A percentile compares a stretch with the other conserved stretches of the same genome.
Conservation (phyloP, 2,329 filamentous ascomycete genomes). For the Cercospora beticola region DNA sequence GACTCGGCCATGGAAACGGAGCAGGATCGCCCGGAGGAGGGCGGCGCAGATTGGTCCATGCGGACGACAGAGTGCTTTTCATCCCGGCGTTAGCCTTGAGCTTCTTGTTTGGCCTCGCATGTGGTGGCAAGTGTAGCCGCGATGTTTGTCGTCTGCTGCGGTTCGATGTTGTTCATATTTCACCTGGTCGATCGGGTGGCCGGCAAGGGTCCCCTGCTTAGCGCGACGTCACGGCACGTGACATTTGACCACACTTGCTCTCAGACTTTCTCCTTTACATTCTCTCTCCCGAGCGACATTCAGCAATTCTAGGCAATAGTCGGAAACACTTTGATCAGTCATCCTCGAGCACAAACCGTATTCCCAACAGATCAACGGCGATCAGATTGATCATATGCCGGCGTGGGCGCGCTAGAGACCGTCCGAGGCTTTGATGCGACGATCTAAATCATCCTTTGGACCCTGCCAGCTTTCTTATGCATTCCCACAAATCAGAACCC, state of each 20-base stretch:
- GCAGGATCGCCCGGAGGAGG: background rate
- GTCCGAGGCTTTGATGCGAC: background rate
- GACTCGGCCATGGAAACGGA: background rate
- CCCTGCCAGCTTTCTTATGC: background rate
- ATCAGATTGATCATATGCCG: background rate
- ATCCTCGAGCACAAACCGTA: background rate
- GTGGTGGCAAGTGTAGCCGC: background rate
- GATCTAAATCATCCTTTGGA: background rate
- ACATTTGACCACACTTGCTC: background rate
- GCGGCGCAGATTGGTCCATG: background rate
- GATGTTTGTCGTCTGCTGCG: background rate
- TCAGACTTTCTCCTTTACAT: background rate
- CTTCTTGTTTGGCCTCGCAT: background rate
- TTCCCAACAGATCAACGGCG: background rate
- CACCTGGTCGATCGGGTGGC: background rate
- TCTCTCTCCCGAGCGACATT: background rate
- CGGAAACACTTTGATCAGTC: background rate
- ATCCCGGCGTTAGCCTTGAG: background rate
- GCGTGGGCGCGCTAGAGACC: background rate
- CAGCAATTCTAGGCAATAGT: background rate
- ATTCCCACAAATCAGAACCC: background rate
- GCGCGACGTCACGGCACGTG: background rate
- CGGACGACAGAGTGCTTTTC: background rate
- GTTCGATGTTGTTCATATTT: background rate
- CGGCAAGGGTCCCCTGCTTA: background rate